A percentile compares a stretch with the other conserved stretches of the same genome.
These are phyloP conservation scores for Apiotrichum laibachii DNA, from an alignment of 1,284 basidiomycete species.

Conservation along the genomic window DNA sequence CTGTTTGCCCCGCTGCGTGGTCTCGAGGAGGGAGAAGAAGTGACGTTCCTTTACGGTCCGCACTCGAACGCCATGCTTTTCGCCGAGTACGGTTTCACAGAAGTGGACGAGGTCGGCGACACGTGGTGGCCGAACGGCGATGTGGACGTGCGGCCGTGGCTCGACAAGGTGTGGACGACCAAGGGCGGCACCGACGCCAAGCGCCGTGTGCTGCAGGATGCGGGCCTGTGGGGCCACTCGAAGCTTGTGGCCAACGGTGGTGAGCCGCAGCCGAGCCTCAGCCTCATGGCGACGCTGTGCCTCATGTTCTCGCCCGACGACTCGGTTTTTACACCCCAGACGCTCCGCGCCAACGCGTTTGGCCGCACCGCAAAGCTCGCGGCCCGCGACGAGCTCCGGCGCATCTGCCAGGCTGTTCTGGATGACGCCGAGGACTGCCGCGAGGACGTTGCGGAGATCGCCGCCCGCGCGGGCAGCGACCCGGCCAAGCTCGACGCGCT, in stretches of 20 bases:
- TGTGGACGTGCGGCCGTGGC: slow-evolving; percentile 61
- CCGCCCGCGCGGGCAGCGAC: background rate
- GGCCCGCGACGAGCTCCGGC: slow-evolving; percentile 11
- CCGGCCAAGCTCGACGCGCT: slow-evolving; percentile 9
- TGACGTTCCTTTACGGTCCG: slow-evolving; percentile 70
- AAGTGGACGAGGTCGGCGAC: slow-evolving; percentile 43
- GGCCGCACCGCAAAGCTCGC: slow-evolving; percentile 13
- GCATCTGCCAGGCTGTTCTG: slow-evolving; percentile 17
- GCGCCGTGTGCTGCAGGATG: slow-evolving; percentile 17
- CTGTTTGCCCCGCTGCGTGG: slow-evolving; percentile 58
- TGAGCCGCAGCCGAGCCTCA: slow-evolving; percentile 17
- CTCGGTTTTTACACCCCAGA: slow-evolving; percentile 2
- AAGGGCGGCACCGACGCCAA: slow-evolving; percentile 15
- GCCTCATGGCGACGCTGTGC: slow-evolving; percentile 20
- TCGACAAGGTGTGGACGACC: slow-evolving; percentile 54
- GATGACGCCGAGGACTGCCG: slow-evolving; percentile 12
- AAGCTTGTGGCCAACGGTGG: slow-evolving; percentile 18
- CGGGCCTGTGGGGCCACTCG: slow-evolving; percentile 22
- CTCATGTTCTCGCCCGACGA: slow-evolving; percentile 14
- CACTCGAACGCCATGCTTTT: slow-evolving; percentile 72
- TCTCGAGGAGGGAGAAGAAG: slow-evolving; percentile 59
- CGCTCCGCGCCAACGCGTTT: slow-evolving; percentile 13
- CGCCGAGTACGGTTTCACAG: slow-evolving; percentile 79
- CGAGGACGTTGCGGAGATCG: slow-evolving; percentile 11
- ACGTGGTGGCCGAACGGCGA: slow-evolving; percentile 49